Base-by-base conservation (phyloP, 2,329 filamentous ascomycete genomes). In the Chaetomiaceae sp. region DNA sequence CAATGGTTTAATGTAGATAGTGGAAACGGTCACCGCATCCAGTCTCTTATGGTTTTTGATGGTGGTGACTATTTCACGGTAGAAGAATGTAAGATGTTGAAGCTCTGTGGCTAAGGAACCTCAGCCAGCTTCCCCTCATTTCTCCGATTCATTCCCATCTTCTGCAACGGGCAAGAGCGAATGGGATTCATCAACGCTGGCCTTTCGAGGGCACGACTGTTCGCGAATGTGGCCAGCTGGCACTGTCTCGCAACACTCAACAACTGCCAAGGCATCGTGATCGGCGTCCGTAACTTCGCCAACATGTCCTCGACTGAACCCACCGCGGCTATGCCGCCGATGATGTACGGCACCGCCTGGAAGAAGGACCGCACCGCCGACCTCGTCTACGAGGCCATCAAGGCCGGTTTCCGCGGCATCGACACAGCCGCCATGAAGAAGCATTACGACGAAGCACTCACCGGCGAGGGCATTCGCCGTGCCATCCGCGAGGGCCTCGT, bases 281-380 rank as follows among this genome's bases (percentile, higher is more conserved):
- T 2, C 26, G n/a, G 9, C 39, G 8, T 27, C 22, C 22, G 22
- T 6, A 5, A 9, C 22, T 7, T 35, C 37, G n/a, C 7, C 20
- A 20, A 26, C 48, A 50, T 50, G 48, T 9, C 48, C 12, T 8
- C 36, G 15, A 32, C 41, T 20, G 17, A 34, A 14, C 24, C 45
- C 20, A 50, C 53, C 60, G 20, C 64, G 63, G 34, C 61, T 57
- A 72, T 78, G 55, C 76, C 76, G 5, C 72, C 69, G 51, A 68
- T 82, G 24, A 58, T 93, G 52, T 93, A 93, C 62, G 87, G 87
- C 42, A 91, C 87, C 2, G 87, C 87, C n/a, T 91, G 87, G 86
- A 93, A 93, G 64, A 83, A 84, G 58, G 79, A 83, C 1, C 67
- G 67, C 15, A 88, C 85, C 0, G 73, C 75, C 17, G 69, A 76